phyloP scores from a whole-genome alignment of 352 stramenopile genomes.

The Saprolegnia diclina region DNA sequence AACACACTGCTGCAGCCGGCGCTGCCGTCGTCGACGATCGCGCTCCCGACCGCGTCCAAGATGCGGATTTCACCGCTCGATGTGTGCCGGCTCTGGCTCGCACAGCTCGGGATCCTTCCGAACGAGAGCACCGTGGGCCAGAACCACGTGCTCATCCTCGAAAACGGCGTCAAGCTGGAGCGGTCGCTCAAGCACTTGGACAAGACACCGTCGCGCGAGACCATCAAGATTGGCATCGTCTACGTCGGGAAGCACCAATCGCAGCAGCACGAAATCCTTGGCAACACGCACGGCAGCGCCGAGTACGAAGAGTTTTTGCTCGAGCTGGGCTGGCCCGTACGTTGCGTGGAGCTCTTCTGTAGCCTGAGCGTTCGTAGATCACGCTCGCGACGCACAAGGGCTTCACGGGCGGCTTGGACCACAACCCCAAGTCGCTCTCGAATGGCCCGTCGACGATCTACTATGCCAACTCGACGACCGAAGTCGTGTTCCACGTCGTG shows the following conservation, averaged over 20 bases:
- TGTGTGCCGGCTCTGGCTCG: slow-evolving; percentile 77
- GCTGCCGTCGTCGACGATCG: neutral
- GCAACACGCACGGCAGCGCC: slow-evolving; percentile 59
- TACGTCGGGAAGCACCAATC: slow-evolving; percentile 72
- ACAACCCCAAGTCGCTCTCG: slow-evolving; percentile 73
- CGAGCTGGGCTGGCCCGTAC: slow-evolving; percentile 75
- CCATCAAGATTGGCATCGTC: slow-evolving; percentile 86
- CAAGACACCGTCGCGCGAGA: slow-evolving; percentile 81
- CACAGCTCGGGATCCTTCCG: slow-evolving; percentile 60
- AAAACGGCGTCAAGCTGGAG: slow-evolving; percentile 70
- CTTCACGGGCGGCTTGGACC: slow-evolving; percentile 70
- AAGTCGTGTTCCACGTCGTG: slow-evolving; percentile 85
- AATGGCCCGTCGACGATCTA: slow-evolving; percentile 71
- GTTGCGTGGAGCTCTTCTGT: neutral
- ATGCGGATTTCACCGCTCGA: slow-evolving; percentile 57
- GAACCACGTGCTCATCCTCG: slow-evolving; percentile 54
- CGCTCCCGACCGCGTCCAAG: neutral
- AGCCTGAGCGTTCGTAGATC: slow-evolving; percentile 6
- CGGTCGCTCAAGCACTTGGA: slow-evolving; percentile 77
- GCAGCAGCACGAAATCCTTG: slow-evolving; percentile 74
- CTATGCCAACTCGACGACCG: slow-evolving; percentile 72
- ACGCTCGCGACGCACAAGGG: slow-evolving; percentile 58
- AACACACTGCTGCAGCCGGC: slow-evolving; percentile 16
- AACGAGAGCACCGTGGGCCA: slow-evolving; percentile 54
- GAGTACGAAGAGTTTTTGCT: slow-evolving; percentile 61